A percentile compares a stretch with the other conserved stretches of the same genome.
phyloP scores from a whole-genome alignment of 768 basidiomycete species.

The Mycena kentingensis region DNA sequence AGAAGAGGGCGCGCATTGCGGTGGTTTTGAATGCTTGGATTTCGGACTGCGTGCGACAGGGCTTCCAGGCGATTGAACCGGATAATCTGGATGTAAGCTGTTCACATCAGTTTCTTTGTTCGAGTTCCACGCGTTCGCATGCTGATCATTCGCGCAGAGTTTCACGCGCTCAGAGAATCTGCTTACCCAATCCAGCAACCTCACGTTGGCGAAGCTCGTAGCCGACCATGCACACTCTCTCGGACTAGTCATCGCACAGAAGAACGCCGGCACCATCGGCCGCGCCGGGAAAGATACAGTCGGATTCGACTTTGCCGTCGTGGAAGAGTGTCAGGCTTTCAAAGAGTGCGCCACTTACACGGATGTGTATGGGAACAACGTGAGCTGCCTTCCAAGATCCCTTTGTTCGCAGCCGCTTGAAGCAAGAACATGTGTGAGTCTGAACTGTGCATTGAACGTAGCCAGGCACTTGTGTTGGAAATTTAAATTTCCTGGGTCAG shows the following conservation, averaged over 20 bases:
- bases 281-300: neutral
- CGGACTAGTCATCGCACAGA: constrained; percentile 5
- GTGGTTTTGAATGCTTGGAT: too few species aligned
- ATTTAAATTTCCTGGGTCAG: too few species aligned
- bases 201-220: constrained; percentile 6
- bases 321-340: constrained; percentile 4
- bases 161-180: constrained; percentile 1
- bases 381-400: too few species aligned
- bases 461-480: too few species aligned
- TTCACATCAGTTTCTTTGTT: neutral
- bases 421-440: too few species aligned
- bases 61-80: constrained; percentile 9
- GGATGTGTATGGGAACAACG: constrained; percentile 1
- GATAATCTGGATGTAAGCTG: constrained; percentile 6
- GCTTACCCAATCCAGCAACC: constrained; percentile 6
- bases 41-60: neutral
- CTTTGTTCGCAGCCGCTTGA: too few species aligned
- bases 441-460: too few species aligned
- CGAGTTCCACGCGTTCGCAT: neutral
- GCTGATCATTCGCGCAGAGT: too few species aligned
- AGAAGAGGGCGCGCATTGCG: too few species aligned
- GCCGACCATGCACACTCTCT: constrained; percentile 6
- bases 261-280: neutral
- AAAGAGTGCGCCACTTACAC: constrained; percentile 8
- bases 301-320: constrained; percentile 6